A percentile compares a stretch with the other conserved stretches of the same genome.
Conservation (phyloP, 331 rosid species). For the Erythrophleum ivorense region DNA sequence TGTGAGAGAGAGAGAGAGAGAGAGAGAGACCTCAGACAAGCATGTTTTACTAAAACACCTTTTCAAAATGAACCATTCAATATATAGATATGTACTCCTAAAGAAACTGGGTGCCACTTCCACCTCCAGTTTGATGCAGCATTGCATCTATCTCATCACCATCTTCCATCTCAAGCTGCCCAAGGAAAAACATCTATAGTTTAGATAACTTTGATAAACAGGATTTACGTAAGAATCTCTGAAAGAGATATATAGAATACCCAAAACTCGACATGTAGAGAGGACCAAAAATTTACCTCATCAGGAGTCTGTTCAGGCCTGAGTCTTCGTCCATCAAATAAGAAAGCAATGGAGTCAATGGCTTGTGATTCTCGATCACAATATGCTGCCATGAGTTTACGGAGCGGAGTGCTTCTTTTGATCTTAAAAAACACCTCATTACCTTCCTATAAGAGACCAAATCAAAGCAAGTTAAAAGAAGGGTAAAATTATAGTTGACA, state of each 20-base stretch:
- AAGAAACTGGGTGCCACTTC: conserved; percentile 24
- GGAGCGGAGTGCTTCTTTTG: not conserved
- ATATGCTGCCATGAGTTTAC: not conserved
- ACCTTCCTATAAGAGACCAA: not conserved
- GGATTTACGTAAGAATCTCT: no score
- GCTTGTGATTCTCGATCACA: not conserved
- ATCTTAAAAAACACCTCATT: not conserved
- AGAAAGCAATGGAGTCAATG: not conserved
- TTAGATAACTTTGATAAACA: no score
- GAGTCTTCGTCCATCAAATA: conserved; percentile 3
- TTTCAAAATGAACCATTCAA: no score
- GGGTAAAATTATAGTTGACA: no score
- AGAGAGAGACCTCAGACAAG: not conserved
- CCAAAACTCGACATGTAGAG: not conserved
- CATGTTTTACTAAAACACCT: not conserved
- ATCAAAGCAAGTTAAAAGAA: not conserved
- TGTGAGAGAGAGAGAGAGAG: no score
- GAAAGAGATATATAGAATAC: no score
- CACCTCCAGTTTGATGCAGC: conserved; percentile 72
- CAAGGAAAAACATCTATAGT: not conserved
- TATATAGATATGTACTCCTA: not conserved
- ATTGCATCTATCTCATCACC: conserved; percentile 81
- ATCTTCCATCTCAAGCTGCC: conserved; percentile 71
- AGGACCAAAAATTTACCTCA: not conserved
- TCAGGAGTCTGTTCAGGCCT: not conserved